Evolutionary conservation across 1,139 yeast species (phyloP).

Genomic region (Taphrina betulina): DNA sequence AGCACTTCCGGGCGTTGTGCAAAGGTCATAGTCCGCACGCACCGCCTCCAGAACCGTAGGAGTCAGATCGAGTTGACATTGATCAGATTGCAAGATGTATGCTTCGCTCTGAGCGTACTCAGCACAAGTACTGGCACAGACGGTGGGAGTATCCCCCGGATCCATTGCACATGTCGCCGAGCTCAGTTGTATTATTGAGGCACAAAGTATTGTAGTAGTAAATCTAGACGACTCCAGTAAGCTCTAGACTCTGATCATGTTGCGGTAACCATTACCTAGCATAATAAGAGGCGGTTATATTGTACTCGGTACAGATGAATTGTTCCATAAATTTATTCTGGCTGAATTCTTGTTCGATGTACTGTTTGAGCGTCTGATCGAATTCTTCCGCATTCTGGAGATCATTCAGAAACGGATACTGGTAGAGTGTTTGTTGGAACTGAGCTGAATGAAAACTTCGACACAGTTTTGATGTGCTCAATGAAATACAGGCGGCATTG

Average conservation of each 20-base stretch:
- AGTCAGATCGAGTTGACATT: constrained; percentile 9
- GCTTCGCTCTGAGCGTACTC: constrained; percentile 13
- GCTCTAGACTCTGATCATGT: too few species aligned
- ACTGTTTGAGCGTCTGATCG: constrained; percentile 3
- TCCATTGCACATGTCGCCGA: constrained; percentile 3
- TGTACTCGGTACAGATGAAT: neutral
- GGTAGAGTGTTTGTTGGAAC: neutral
- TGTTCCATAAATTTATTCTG: neutral
- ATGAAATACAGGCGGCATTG: constrained; percentile 2
- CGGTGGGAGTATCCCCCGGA: constrained; percentile 7
- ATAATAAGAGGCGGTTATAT: neutral
- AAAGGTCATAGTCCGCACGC: constrained; percentile 25
- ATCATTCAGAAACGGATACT: neutral
- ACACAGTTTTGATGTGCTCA: neutral
- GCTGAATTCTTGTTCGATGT: neutral
- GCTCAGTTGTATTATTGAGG: constrained; percentile 28
- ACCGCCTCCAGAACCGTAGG: constrained; percentile 4
- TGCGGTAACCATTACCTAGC: constrained; percentile 4
- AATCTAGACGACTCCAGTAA: constrained; percentile 15
- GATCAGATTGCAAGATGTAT: constrained; percentile 7
- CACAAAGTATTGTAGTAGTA: constrained; percentile 30
- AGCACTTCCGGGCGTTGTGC: constrained; percentile 27
- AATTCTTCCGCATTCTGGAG: neutral
- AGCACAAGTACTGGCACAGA: constrained; percentile 32
- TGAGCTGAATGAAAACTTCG: neutral